Evolutionary conservation across 2,329 filamentous ascomycete genomes (phyloP).

Genomic region (Leptoxyphium fumago): DNA sequence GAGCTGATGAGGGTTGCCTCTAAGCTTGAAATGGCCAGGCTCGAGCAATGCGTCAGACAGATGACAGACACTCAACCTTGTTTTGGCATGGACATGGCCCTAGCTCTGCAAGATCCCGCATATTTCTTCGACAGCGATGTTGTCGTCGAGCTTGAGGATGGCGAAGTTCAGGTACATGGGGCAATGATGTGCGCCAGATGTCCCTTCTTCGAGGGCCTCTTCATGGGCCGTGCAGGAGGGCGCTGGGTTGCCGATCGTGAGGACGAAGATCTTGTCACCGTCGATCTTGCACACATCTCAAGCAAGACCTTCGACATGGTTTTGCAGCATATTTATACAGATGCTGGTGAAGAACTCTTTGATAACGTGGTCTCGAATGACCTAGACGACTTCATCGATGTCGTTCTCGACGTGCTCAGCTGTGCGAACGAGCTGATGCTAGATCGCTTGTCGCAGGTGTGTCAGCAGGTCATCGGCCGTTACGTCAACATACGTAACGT

Average conservation of each 20-base stretch:
- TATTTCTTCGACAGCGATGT: slow-evolving; percentile 75
- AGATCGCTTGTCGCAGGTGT: slow-evolving; percentile 76
- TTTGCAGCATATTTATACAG: slow-evolving; percentile 68
- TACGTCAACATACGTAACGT: slow-evolving; percentile 82
- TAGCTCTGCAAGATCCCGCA: slow-evolving; percentile 49
- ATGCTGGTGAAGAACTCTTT: slow-evolving; percentile 68
- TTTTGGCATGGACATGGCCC: slow-evolving; percentile 54
- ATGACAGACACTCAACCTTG: slow-evolving; percentile 52
- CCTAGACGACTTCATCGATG: slow-evolving; percentile 71
- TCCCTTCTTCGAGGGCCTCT: slow-evolving; percentile 83
- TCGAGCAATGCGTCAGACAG: slow-evolving; percentile 65
- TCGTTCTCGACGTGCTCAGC: slow-evolving; percentile 81
- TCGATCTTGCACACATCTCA: slow-evolving; percentile 73
- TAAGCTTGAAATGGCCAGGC: slow-evolving; percentile 50
- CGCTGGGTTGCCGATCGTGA: slow-evolving; percentile 50
- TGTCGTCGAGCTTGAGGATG: slow-evolving; percentile 60
- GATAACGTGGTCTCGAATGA: slow-evolving; percentile 55
- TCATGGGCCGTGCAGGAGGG: slow-evolving; percentile 73
- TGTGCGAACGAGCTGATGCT: slow-evolving; percentile 93
- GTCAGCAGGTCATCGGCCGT: slow-evolving; percentile 67
- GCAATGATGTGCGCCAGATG: slow-evolving; percentile 67
- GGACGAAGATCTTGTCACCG: slow-evolving; percentile 43
- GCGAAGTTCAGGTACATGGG: slow-evolving; percentile 59
- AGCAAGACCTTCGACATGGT: slow-evolving; percentile 63
- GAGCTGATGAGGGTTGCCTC: slow-evolving; percentile 82